Base-by-base conservation (phyloP, 441 rosid genomes). In the Raphanus hybrid region DNA sequence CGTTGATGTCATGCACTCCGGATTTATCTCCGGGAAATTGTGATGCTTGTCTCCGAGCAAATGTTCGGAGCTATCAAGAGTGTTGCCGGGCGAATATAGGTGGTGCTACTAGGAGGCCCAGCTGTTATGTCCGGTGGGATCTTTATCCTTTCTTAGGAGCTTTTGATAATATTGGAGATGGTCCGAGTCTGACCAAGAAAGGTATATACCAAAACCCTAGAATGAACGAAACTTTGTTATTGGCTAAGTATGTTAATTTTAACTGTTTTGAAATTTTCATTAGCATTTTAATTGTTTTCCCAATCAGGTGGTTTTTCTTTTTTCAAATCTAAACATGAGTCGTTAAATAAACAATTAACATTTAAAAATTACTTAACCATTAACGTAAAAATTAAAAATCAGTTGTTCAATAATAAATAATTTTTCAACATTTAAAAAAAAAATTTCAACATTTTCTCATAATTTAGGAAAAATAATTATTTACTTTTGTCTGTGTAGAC, bases 81-180 rank as follows among this genome's bases (percentile, higher is more conserved):
- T 80, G 83, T 39, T 85, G 86, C 61, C 29, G 59, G 26, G 65
- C 62, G 11, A 85, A 54, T 32, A 12, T 5, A 59, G 91, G 87
- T 4, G 85, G 80, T 11, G 81, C 73, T 60, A 70, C 72, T 12
- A 0, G 72, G 37, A 3, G 54, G 4, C 83, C 84, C 0, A 85
- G 87, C 71, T 86, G 89, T 48, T 80, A 48, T 41, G 11, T 83
- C 4, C 81, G 88, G 67, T 84, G 66, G 69, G 86, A 87, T 71
- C 62, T 7, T 20, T 23, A 35, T 15, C 73, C 67, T 11, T 85
- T 87, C 69, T 78, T 65, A 48, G 76, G 76, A 9, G 67, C 69
- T 52, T 64, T 64, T 2, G 48, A 68, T 67, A 75, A 61, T 73
- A 62, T 60, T 29, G 10, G 18, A 27, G 18, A 60, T 29, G 39